Evolutionary conservation across 345 rosid genomes (phyloP).

Genomic region (Melastoma malabathricum): DNA sequence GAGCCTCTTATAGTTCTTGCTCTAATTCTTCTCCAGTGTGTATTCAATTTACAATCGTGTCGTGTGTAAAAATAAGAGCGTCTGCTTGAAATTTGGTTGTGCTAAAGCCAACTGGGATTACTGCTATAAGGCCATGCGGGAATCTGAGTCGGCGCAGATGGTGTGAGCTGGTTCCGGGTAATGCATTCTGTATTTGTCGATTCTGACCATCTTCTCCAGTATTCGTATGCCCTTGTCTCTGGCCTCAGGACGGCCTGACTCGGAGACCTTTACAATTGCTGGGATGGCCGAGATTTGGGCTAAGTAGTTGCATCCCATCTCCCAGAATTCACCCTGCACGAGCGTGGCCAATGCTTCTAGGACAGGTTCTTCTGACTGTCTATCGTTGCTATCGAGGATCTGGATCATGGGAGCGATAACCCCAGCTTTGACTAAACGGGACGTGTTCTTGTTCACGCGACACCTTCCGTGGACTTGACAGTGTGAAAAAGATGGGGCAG

Average conservation of each 20-base stretch:
- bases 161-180: slow-evolving; percentile 37
- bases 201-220: slow-evolving; percentile 35
- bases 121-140: slow-evolving; percentile 27
- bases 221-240: slow-evolving; percentile 48
- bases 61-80: neutral
- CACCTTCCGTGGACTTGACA: slow-evolving; percentile 43
- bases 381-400: slow-evolving; percentile 30
- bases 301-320: slow-evolving; percentile 38
- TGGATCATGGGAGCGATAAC: slow-evolving; percentile 34
- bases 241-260: slow-evolving; percentile 26
- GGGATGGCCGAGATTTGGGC: slow-evolving; percentile 22
- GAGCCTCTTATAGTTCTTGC: too few relatives aligned
- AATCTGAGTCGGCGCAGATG: slow-evolving; percentile 37
- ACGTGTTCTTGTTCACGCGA: slow-evolving; percentile 34
- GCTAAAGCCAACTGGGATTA: too few relatives aligned
- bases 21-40: too few relatives aligned
- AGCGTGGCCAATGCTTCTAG: slow-evolving; percentile 41
- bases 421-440: slow-evolving; percentile 50
- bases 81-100: neutral
- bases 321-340: slow-evolving; percentile 40
- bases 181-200: slow-evolving; percentile 27
- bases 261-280: slow-evolving; percentile 31
- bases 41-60: too few relatives aligned
- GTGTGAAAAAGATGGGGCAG: slow-evolving; percentile 22
- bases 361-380: slow-evolving; percentile 47